Conservation (phyloP, 805 yeast genomes). For the Priceomyces medius region DNA sequence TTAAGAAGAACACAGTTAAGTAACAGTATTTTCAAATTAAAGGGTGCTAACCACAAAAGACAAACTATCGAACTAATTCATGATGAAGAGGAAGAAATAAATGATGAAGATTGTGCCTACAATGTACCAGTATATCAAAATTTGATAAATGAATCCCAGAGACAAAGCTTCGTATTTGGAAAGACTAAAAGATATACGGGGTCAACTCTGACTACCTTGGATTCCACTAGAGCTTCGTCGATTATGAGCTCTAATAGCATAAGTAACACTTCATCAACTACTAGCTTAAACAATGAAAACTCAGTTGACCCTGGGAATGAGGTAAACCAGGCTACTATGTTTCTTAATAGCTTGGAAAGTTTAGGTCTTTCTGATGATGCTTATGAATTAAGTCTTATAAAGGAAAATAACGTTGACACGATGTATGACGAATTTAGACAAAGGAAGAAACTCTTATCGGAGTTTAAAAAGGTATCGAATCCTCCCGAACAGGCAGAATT, state of each 20-base stretch:
- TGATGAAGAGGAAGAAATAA: slow-evolving; percentile 12
- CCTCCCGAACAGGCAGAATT: neutral
- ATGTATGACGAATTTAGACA: slow-evolving; percentile 26
- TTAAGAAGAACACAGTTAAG: slow-evolving; percentile 25
- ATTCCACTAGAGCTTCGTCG: slow-evolving; percentile 46
- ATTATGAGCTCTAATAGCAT: slow-evolving; percentile 36
- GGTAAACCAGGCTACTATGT: neutral
- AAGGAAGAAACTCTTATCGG: slow-evolving; percentile 17
- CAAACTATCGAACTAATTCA: neutral
- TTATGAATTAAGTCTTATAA: slow-evolving; percentile 20
- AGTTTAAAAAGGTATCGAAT: slow-evolving; percentile 16
- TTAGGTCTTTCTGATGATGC: slow-evolving; percentile 32
- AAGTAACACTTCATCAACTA: slow-evolving; percentile 13
- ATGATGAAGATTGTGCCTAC: slow-evolving; percentile 48
- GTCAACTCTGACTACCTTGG: slow-evolving; percentile 22
- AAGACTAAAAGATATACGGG: slow-evolving; percentile 19
- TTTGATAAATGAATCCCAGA: slow-evolving; percentile 37
- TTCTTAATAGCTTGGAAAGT: slow-evolving; percentile 1
- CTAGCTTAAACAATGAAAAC: slow-evolving; percentile 9
- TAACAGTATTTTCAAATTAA: slow-evolving; percentile 21
- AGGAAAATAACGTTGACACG: slow-evolving; percentile 23
- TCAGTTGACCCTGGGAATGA: neutral
- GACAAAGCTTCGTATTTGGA: slow-evolving; percentile 29
- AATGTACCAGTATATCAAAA: slow-evolving; percentile 62
- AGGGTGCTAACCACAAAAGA: slow-evolving; percentile 7